Evolutionary conservation across 2,329 filamentous ascomycete species (phyloP).

Genomic region (Stagonosporopsis vannaccii): DNA sequence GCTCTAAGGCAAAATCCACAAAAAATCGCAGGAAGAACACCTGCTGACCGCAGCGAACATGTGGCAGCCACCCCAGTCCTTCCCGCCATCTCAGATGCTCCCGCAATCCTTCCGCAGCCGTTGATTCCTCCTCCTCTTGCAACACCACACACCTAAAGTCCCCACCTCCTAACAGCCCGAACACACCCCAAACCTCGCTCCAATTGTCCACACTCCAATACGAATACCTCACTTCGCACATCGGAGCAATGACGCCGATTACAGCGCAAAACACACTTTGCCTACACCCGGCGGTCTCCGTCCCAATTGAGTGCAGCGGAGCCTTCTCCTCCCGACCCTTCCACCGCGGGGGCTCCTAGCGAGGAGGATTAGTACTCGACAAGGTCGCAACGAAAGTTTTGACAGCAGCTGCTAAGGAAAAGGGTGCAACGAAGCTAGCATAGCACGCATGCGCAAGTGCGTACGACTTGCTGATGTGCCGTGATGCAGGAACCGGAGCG

Average conservation of each 20-base stretch:
- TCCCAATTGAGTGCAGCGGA: slow-evolving; percentile 6
- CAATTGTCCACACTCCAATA: not conserved
- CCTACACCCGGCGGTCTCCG: not conserved
- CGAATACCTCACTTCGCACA: not conserved
- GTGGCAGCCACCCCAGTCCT: slow-evolving; percentile 5
- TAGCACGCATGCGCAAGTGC: not conserved
- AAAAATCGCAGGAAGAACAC: not conserved
- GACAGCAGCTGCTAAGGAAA: slow-evolving; percentile 8
- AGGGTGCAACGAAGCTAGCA: slow-evolving; percentile 9
- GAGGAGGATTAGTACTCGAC: not conserved
- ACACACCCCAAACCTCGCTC: not conserved
- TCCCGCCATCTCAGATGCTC: slow-evolving; percentile 12
- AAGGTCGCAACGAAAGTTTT: not conserved
- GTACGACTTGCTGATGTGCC: too few relatives aligned
- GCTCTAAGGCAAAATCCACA: not conserved
- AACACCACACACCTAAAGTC: not conserved
- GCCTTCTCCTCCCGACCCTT: not conserved
- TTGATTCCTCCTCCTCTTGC: slow-evolving; percentile 4
- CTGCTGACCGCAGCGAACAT: slow-evolving; percentile 1
- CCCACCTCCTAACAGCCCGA: not conserved
- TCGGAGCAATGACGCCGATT: not conserved
- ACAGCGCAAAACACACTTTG: not conserved
- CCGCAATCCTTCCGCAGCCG: slow-evolving; percentile 18
- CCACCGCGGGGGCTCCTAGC: not conserved
- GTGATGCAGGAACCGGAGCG: not conserved